These are phyloP conservation scores for Suillus decipiens DNA, from an alignment of 768 basidiomycete species.

Conservation along the genomic window DNA sequence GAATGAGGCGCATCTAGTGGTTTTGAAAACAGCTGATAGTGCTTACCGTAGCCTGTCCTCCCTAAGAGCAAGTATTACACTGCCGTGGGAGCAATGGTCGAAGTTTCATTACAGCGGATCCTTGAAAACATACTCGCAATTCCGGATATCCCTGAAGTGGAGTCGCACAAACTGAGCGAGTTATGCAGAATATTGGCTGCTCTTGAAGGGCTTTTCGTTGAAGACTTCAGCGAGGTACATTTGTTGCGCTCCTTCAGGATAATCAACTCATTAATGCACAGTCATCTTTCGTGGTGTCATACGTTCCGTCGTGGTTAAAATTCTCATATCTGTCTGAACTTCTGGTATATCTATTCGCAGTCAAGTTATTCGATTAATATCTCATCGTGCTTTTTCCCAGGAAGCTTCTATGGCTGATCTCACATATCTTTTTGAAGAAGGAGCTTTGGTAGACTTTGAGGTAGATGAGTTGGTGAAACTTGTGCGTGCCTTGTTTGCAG, in stretches of 20 bases:
- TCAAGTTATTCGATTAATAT: constrained; percentile 1
- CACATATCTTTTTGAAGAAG: constrained; percentile 88
- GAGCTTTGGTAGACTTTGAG: constrained; percentile 88
- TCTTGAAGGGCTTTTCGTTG: constrained; percentile 79
- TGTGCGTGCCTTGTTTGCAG: constrained; percentile 87
- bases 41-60: constrained; percentile 54
- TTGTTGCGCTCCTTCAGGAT: not conserved
- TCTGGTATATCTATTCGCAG: constrained; percentile 54
- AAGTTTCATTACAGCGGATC: constrained; percentile 66
- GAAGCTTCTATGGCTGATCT: constrained; percentile 93
- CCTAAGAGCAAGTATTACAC: constrained; percentile 72
- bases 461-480: constrained; percentile 79
- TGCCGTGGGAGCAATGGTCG: constrained; percentile 69
- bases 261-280: constrained; percentile 28
- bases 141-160: constrained; percentile 84
- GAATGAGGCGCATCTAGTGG: constrained; percentile 16
- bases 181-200: constrained; percentile 78
- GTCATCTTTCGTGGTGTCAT: constrained; percentile 77
- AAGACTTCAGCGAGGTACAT: constrained; percentile 59
- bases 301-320: constrained; percentile 93
- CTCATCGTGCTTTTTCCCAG: constrained; percentile 39
- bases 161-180: constrained; percentile 82
- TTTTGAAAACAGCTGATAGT: constrained; percentile 1
- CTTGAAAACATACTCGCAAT: constrained; percentile 74
- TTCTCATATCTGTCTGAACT: constrained; percentile 93